Conservation (phyloP, 2,329 filamentous ascomycete genomes). For the Clonostachys chloroleuca region DNA sequence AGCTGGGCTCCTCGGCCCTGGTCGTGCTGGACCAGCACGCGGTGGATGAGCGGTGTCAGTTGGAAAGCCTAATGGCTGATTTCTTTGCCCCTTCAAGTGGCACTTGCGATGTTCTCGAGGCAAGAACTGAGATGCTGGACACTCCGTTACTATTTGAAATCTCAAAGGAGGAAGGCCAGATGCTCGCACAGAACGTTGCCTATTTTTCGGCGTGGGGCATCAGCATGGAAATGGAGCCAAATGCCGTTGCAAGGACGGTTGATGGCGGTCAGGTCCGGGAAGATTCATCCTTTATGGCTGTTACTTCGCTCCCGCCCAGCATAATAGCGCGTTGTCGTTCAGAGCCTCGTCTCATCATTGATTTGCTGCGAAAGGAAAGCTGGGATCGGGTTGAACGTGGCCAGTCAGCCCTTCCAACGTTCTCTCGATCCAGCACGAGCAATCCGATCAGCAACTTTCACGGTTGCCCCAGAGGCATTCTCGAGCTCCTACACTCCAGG, state of each 20-base stretch:
- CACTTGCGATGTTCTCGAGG: conserved; percentile 4
- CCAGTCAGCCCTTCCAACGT: background rate
- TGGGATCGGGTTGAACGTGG: conserved; percentile 58
- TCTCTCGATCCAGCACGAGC: conserved; percentile 2
- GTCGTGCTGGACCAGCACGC: conserved; percentile 91
- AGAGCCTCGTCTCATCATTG: conserved; percentile 68
- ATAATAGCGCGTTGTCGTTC: conserved; percentile 72
- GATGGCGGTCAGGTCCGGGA: background rate
- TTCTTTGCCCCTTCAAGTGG: conserved; percentile 33
- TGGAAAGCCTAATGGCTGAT: conserved; percentile 64
- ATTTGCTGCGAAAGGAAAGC: conserved; percentile 69
- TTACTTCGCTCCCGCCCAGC: conserved; percentile 61
- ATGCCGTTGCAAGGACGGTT: background rate
- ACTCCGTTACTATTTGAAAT: conserved; percentile 63
- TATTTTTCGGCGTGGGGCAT: conserved; percentile 76
- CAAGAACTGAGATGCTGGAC: conserved; percentile 30
- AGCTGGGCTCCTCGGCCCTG: conserved; percentile 42
- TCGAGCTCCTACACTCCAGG: conserved; percentile 73
- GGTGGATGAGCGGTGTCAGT: conserved; percentile 79
- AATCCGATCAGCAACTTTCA: conserved; percentile 60
- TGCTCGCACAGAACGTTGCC: conserved; percentile 48
- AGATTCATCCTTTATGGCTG: conserved; percentile 26
- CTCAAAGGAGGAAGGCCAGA: conserved; percentile 49
- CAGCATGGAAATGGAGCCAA: conserved; percentile 38
- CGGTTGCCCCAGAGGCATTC: conserved; percentile 67